These are phyloP conservation scores for Tricholoma terreum DNA, from an alignment of 768 basidiomycete genomes.

Conservation along the genomic window DNA sequence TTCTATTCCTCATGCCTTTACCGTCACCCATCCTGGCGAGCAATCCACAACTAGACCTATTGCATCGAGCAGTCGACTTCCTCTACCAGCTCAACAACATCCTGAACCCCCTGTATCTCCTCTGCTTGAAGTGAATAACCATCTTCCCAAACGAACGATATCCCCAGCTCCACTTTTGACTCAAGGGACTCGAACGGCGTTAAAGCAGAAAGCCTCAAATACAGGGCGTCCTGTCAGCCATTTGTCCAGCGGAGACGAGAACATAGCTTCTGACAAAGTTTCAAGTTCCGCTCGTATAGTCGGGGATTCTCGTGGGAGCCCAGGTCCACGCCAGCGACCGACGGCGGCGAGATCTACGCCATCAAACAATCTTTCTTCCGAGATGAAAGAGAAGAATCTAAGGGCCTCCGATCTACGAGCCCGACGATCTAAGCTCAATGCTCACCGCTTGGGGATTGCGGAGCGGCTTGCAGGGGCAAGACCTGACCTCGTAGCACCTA, in stretches of 20 bases:
- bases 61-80: conserved; percentile 1
- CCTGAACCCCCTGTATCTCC: conserved; percentile 6
- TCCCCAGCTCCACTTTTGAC: not conserved
- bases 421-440: conserved; percentile 12
- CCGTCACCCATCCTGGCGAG: not conserved
- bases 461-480: conserved; percentile 42
- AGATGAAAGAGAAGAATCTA: not conserved
- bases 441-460: conserved; percentile 28
- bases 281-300: not conserved
- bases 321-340: not conserved
- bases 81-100: not conserved
- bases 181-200: not conserved
- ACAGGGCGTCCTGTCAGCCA: not conserved
- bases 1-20: not conserved
- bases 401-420: not conserved
- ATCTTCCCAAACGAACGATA: not conserved
- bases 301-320: not conserved
- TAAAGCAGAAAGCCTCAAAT: not conserved
- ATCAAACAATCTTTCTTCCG: not conserved
- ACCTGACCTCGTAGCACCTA: conserved; percentile 38
- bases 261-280: not conserved
- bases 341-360: not conserved
- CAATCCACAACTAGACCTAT: not conserved
- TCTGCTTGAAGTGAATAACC: conserved; percentile 10
- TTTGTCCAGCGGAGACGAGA: not conserved